phyloP scores from a whole-genome alignment of 176 grass and related monocot species.

The Triticum aestivum region DNA sequence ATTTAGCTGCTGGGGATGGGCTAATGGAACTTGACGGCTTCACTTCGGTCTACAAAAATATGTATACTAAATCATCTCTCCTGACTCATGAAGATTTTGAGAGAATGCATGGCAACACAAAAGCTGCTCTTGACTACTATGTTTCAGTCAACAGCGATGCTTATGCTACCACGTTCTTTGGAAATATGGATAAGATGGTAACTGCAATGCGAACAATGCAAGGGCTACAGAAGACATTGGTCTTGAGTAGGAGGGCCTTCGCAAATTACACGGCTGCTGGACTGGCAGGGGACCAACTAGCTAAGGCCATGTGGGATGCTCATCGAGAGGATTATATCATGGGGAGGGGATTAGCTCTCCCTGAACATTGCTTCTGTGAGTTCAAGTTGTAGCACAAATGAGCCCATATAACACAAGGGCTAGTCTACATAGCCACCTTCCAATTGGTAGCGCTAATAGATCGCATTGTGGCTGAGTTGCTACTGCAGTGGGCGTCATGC shows the following conservation, averaged over 20 bases:
- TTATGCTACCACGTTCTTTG: constrained; percentile 87
- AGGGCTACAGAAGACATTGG: constrained; percentile 65
- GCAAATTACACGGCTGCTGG: constrained; percentile 58
- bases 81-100: constrained; percentile 71
- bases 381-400: constrained; percentile 55
- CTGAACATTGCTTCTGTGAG: constrained; percentile 84
- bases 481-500: not conserved
- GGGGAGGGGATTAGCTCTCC: constrained; percentile 78
- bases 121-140: constrained; percentile 92
- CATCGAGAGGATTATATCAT: constrained; percentile 80
- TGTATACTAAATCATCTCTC: constrained; percentile 75
- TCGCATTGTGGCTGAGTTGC: not conserved
- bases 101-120: constrained; percentile 93
- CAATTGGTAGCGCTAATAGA: not conserved
- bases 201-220: constrained; percentile 81
- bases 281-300: constrained; percentile 58
- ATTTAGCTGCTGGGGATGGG: constrained; percentile 88
- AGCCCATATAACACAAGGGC: not conserved
- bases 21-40: constrained; percentile 87
- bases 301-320: constrained; percentile 71
- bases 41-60: constrained; percentile 68
- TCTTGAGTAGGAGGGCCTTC: constrained; percentile 90
- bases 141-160: constrained; percentile 88
- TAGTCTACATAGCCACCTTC: not conserved
- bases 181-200: constrained; percentile 99